Evolutionary conservation across 179 eudicot species (phyloP).

Genomic region (Beta corolliflora): DNA sequence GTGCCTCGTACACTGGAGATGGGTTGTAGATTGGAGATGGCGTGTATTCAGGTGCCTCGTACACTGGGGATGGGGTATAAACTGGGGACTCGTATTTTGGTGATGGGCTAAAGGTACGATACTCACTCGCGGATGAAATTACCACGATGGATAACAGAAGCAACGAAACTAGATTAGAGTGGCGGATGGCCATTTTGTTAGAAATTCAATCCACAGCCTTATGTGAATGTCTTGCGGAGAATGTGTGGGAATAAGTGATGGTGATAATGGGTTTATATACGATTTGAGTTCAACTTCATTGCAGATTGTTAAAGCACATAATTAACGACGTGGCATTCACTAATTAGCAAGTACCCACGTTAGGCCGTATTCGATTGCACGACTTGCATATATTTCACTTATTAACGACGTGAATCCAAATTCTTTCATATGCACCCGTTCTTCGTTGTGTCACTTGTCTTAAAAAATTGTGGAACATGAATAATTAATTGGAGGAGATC

Average conservation of each 20-base stretch:
- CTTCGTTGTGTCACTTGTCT: no score
- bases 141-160: not conserved
- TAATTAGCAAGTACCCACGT: not conserved
- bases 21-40: not conserved
- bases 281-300: not conserved
- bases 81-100: not conserved
- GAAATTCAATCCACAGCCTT: not conserved
- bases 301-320: not conserved
- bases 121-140: conserved; percentile 2
- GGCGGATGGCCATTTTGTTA: not conserved
- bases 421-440: not conserved
- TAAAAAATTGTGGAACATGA: no score
- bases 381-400: not conserved
- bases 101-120: not conserved
- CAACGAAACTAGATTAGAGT: not conserved
- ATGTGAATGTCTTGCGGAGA: not conserved
- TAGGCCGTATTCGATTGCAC: not conserved
- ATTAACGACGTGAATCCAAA: not conserved
- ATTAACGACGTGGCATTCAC: not conserved
- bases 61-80: not conserved
- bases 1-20: not conserved
- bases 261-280: not conserved
- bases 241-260: not conserved
- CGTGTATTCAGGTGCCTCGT: not conserved
- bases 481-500: no score